These are phyloP conservation scores for Mangifera indica DNA, from an alignment of 345 rosid species.

Conservation along the genomic window DNA sequence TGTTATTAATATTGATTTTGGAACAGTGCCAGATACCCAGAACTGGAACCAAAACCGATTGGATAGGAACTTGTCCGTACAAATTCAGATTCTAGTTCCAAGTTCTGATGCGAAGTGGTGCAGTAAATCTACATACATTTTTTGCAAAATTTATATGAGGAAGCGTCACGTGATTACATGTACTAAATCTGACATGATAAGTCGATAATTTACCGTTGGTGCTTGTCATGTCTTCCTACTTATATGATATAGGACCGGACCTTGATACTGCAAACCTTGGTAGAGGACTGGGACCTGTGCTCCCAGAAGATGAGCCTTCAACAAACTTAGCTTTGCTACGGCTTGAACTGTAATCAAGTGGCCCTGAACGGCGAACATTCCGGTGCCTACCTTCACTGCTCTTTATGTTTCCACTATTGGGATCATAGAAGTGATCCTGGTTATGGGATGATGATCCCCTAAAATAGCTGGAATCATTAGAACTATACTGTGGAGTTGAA, in stretches of 20 bases:
- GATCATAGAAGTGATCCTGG: constrained; percentile 59
- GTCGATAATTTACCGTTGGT: constrained; percentile 17
- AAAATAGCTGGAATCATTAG: constrained; percentile 61
- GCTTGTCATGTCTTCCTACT: constrained; percentile 35
- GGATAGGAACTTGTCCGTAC: too few species aligned
- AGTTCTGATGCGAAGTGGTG: too few species aligned
- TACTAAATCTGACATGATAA: neutral
- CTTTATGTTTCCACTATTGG: constrained; percentile 46
- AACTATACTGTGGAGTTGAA: constrained; percentile 67
- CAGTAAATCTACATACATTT: constrained; percentile 20
- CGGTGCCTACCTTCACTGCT: constrained; percentile 46
- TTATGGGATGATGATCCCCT: constrained; percentile 76
- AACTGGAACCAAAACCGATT: too few species aligned
- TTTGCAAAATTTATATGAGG: constrained; percentile 17
- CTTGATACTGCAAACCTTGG: constrained; percentile 95
- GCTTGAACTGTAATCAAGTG: constrained; percentile 83
- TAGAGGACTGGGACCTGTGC: constrained; percentile 82
- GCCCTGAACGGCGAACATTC: constrained; percentile 86
- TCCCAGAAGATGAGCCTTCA: constrained; percentile 74
- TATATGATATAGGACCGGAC: constrained; percentile 88
- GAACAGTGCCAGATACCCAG: too few species aligned
- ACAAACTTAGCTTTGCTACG: constrained; percentile 58
- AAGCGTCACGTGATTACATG: constrained; percentile 12
- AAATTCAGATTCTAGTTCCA: too few species aligned
- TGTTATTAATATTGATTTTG: too few species aligned